Conservation (phyloP, 1,284 basidiomycete genomes). For the Chalciporus piperatoides region DNA sequence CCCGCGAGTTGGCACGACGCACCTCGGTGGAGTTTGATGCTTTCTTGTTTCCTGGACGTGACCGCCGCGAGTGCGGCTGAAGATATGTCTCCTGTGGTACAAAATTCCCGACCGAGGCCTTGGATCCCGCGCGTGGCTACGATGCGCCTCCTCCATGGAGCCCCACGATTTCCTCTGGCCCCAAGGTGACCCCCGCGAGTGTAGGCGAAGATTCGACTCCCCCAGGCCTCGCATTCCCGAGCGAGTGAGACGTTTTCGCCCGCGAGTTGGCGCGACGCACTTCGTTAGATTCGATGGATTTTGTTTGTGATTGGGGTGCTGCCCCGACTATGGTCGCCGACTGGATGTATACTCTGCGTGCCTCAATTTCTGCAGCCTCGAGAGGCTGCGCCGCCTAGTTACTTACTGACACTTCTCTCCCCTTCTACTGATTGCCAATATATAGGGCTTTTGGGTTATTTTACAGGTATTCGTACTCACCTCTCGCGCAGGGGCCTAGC, state of each 20-base stretch:
- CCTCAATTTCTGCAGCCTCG: too few relatives aligned
- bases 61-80: not conserved
- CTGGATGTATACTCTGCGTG: too few relatives aligned
- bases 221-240: too few relatives aligned
- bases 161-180: too few relatives aligned
- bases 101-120: not conserved
- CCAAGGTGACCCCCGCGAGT: too few relatives aligned
- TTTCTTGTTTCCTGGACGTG: not conserved
- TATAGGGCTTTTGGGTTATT: not conserved
- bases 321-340: too few relatives aligned
- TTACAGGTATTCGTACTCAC: constrained; percentile 1
- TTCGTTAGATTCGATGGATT: not conserved
- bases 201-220: too few relatives aligned
- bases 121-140: too few relatives aligned
- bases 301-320: too few relatives aligned
- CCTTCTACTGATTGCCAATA: not conserved
- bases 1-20: not conserved
- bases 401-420: not conserved
- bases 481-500: constrained; percentile 15
- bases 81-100: not conserved
- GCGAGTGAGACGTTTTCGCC: not conserved
- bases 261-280: not conserved
- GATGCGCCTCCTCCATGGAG: too few relatives aligned
- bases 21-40: not conserved
- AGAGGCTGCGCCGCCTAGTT: not conserved